Conservation (phyloP, 768 basidiomycete genomes). For the Macrolepiota albuminosa region DNA sequence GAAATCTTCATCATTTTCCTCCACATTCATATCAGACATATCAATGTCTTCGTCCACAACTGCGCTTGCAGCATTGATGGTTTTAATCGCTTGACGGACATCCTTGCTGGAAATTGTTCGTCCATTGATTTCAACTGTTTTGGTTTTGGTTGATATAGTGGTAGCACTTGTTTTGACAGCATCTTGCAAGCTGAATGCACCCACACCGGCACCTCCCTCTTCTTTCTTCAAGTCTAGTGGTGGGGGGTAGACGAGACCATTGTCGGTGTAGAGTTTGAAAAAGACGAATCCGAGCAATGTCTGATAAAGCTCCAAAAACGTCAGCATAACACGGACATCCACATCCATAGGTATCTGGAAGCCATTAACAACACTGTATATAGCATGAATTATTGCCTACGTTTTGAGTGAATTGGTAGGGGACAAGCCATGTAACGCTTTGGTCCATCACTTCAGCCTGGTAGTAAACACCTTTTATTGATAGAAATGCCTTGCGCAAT, state of each 20-base stretch:
- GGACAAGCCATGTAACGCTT: slow-evolving; percentile 92
- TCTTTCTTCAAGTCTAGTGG: slow-evolving; percentile 80
- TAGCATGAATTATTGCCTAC: slow-evolving; percentile 39
- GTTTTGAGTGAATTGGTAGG: slow-evolving; percentile 95
- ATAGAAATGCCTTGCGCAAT: slow-evolving; percentile 88
- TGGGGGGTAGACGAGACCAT: slow-evolving; percentile 91
- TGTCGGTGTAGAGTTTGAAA: slow-evolving; percentile 98
- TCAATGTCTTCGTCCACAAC: slow-evolving; percentile 32
- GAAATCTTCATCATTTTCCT: slow-evolving; percentile 62
- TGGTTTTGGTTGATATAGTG: slow-evolving; percentile 40
- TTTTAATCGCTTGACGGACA: slow-evolving; percentile 61
- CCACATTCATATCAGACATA: slow-evolving; percentile 28
- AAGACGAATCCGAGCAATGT: slow-evolving; percentile 93
- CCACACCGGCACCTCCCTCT: slow-evolving; percentile 82
- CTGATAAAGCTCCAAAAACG: slow-evolving; percentile 97
- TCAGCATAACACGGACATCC: slow-evolving; percentile 96
- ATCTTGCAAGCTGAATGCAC: slow-evolving; percentile 76
- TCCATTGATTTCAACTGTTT: slow-evolving; percentile 40
- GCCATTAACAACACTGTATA: slow-evolving; percentile 5
- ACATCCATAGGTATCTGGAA: slow-evolving; percentile 87
- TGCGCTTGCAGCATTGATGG: slow-evolving; percentile 30
- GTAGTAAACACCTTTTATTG: slow-evolving; percentile 97
- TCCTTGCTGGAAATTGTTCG: slow-evolving; percentile 45
- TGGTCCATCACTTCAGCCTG: slow-evolving; percentile 95
- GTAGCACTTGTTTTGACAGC: slow-evolving; percentile 27